Evolutionary conservation across 1,284 basidiomycete genomes (phyloP).

Genomic region (Mycena sp.): DNA sequence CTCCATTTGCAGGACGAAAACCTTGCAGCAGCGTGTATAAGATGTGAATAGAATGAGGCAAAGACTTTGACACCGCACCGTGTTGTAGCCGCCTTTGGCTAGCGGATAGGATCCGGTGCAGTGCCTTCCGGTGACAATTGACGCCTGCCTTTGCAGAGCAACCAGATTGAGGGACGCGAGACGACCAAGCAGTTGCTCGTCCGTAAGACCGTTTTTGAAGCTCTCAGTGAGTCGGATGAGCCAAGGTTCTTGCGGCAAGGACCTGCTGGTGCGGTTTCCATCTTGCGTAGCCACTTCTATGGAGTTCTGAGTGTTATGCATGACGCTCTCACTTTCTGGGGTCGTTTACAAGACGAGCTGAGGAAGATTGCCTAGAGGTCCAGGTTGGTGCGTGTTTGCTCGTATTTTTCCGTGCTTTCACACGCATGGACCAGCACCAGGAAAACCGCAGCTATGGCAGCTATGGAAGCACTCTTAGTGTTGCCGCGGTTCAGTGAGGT

Average conservation of each 20-base stretch:
- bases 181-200: not conserved
- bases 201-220: not conserved
- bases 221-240: not conserved
- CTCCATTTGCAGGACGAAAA: too few species aligned
- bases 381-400: not conserved
- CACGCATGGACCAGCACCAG: not conserved
- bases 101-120: too few species aligned
- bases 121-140: not conserved
- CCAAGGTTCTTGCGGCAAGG: not conserved
- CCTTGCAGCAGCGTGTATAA: too few species aligned
- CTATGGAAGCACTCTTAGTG: too few species aligned
- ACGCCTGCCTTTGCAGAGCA: not conserved
- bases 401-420: too few species aligned
- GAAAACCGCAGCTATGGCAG: too few species aligned
- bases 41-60: too few species aligned
- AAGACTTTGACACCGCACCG: too few species aligned
- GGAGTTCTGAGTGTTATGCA: not conserved
- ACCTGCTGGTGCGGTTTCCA: not conserved
- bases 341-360: not conserved
- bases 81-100: too few species aligned
- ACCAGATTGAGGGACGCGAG: not conserved
- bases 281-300: not conserved
- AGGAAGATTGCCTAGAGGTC: not conserved
- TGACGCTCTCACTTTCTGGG: too few species aligned
- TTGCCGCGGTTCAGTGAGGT: too few species aligned